A percentile compares a stretch with the other conserved stretches of the same genome.
phyloP scores from a whole-genome alignment of 2,329 filamentous ascomycete genomes.

The Arthrobotrys sinensis region DNA sequence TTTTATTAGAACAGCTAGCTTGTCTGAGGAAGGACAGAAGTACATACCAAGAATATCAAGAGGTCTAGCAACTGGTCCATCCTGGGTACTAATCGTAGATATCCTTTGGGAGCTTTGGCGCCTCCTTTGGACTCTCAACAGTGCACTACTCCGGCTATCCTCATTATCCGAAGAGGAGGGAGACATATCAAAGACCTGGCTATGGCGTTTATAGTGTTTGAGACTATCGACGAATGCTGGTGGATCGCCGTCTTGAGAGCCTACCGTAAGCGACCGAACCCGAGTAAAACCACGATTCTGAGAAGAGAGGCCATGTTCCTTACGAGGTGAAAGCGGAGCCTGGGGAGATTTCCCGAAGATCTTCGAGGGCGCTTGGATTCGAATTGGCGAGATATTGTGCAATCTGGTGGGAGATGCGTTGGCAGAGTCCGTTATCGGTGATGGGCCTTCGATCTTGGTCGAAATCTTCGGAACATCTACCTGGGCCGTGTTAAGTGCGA shows the following conservation, averaged over 20 bases:
- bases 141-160: constrained; percentile 88
- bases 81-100: constrained; percentile 88
- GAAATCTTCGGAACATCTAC: constrained; percentile 74
- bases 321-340: constrained; percentile 66
- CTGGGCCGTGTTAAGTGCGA: constrained; percentile 70
- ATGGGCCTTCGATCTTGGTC: constrained; percentile 67
- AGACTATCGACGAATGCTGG: constrained; percentile 77
- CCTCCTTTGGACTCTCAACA: constrained; percentile 91
- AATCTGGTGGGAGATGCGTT: constrained; percentile 74
- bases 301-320: constrained; percentile 58
- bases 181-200: constrained; percentile 95
- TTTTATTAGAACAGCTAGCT: background rate
- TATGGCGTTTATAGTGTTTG: constrained; percentile 85
- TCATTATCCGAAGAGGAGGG: constrained; percentile 98
- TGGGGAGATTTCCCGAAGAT: constrained; percentile 67
- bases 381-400: constrained; percentile 68
- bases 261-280: constrained; percentile 90
- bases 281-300: constrained; percentile 71
- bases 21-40: background rate
- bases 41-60: constrained; percentile 80
- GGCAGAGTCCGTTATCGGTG: constrained; percentile 65
- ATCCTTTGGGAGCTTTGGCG: constrained; percentile 95
- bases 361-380: constrained; percentile 58
- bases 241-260: constrained; percentile 90
- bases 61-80: constrained; percentile 88